Evolutionary conservation across 495 filamentous ascomycete species (phyloP).

Genomic region (Xylaria acuta): DNA sequence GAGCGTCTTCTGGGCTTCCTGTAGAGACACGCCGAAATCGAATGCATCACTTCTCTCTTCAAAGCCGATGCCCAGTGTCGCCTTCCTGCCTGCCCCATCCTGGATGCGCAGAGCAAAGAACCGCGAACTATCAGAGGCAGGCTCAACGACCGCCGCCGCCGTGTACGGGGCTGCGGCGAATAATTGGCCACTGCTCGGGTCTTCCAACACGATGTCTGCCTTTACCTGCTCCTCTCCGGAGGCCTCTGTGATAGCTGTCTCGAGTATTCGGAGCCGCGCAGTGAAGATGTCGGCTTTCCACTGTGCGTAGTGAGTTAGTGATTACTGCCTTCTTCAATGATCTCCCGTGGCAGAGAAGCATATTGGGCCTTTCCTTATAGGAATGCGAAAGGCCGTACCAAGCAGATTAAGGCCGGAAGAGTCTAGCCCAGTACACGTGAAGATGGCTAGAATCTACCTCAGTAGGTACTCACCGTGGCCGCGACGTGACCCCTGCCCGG

Average conservation of each 20-base stretch:
- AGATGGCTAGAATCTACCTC: constrained; percentile 3
- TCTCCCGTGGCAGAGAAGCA: not conserved
- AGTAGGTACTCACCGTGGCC: constrained; percentile 40
- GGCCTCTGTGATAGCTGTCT: constrained; percentile 64
- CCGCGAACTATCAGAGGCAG: constrained; percentile 73
- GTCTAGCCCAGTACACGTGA: not conserved
- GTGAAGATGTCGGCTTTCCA: constrained; percentile 89
- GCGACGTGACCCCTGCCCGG: constrained; percentile 77
- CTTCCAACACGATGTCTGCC: constrained; percentile 77
- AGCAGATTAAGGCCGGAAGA: not conserved
- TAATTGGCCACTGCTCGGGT: constrained; percentile 68
- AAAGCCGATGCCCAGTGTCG: constrained; percentile 81
- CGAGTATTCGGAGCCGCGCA: constrained; percentile 77
- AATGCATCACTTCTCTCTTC: constrained; percentile 84
- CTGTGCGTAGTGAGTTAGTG: constrained; percentile 24
- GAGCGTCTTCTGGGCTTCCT: constrained; percentile 69
- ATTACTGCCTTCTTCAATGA: not conserved
- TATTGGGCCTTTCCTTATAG: not conserved
- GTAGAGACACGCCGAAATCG: constrained; percentile 80
- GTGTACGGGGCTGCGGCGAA: constrained; percentile 83
- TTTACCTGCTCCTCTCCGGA: constrained; percentile 61
- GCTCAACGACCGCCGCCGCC: constrained; percentile 63
- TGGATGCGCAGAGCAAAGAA: constrained; percentile 84
- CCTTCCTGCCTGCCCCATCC: constrained; percentile 70
- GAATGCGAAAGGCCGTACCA: not conserved